Evolutionary conservation across 108 stramenopile species (phyloP).

Genomic region (Aureococcus anophagefferens): DNA sequence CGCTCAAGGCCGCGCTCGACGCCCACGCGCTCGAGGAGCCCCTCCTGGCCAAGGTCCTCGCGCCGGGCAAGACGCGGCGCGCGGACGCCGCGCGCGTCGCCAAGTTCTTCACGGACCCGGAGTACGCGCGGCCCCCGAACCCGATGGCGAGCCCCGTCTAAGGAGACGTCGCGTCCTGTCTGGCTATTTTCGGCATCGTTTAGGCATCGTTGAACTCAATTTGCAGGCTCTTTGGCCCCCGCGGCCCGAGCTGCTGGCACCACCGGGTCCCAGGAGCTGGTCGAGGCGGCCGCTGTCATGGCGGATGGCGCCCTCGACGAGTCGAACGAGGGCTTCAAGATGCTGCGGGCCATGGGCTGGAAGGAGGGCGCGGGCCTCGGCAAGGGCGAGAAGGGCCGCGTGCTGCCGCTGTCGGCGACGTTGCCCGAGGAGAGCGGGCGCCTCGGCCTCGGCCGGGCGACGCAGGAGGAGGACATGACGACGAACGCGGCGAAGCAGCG

Average conservation of each 20-base stretch:
- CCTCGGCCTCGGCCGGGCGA: background rate
- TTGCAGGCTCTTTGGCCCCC: too few relatives aligned
- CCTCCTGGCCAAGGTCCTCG: background rate
- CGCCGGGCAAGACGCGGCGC: background rate
- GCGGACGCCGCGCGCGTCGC: background rate
- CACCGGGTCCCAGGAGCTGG: too few relatives aligned
- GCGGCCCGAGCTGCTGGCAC: too few relatives aligned
- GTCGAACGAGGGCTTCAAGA: slow-evolving; percentile 17
- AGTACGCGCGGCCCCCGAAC: too few relatives aligned
- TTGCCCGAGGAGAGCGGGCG: background rate
- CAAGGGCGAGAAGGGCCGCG: slow-evolving; percentile 38
- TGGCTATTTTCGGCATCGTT: too few relatives aligned
- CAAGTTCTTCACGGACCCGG: background rate
- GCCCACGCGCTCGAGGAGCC: background rate
- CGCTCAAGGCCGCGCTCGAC: background rate
- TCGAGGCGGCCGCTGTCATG: too few relatives aligned
- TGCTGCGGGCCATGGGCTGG: slow-evolving; percentile 56
- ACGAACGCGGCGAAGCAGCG: too few relatives aligned
- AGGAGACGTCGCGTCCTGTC: too few relatives aligned
- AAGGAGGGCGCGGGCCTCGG: slow-evolving; percentile 49
- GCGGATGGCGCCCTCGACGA: background rate
- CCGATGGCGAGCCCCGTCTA: too few relatives aligned
- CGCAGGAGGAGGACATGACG: background rate
- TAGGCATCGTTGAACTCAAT: too few relatives aligned
- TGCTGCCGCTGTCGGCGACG: background rate